Percentiles rank a stretch among this genome's conserved stretches.
These are phyloP conservation scores for Sisymbrium irio DNA, from an alignment of 345 rosid species.

Conservation along the genomic window DNA sequence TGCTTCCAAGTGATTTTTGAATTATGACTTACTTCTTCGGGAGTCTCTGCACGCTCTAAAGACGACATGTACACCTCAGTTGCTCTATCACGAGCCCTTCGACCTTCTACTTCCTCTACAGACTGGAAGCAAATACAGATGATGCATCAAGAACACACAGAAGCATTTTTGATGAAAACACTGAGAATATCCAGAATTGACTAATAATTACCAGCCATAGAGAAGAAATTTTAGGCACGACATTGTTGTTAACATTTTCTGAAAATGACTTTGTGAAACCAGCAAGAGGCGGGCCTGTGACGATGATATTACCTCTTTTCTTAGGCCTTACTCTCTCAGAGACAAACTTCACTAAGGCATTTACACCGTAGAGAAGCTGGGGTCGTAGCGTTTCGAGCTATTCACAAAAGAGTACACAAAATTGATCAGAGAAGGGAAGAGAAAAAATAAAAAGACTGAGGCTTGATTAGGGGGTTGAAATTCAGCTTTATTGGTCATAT, in stretches of 20 bases:
- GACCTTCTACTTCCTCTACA: conserved; percentile 41
- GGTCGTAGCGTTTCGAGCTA: conserved; percentile 33
- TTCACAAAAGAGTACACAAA: conserved; percentile 10
- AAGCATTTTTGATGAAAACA: conserved; percentile 1
- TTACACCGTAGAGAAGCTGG: conserved; percentile 29
- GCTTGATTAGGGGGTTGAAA: conserved; percentile 2
- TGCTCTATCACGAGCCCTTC: conserved; percentile 39
- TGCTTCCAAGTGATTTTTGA: neutral
- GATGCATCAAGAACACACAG: conserved; percentile 11
- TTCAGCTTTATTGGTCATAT: conserved; percentile 11
- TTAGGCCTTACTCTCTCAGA: conserved; percentile 46
- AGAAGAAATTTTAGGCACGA: conserved; percentile 37
- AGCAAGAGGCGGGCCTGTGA: conserved; percentile 51
- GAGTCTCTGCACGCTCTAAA: conserved; percentile 35
- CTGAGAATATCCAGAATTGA: neutral
- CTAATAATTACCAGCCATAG: conserved; percentile 37
- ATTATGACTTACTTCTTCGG: conserved; percentile 37
- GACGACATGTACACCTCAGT: conserved; percentile 42
- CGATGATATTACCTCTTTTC: conserved; percentile 35
- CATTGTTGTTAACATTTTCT: conserved; percentile 36
- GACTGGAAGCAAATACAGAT: conserved; percentile 26
- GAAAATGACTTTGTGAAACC: conserved; percentile 37
- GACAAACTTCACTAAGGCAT: conserved; percentile 32
- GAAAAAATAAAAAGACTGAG: neutral
- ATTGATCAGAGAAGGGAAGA: neutral